phyloP scores from a whole-genome alignment of 805 yeast species.

The Saccharomyces mikatae region DNA sequence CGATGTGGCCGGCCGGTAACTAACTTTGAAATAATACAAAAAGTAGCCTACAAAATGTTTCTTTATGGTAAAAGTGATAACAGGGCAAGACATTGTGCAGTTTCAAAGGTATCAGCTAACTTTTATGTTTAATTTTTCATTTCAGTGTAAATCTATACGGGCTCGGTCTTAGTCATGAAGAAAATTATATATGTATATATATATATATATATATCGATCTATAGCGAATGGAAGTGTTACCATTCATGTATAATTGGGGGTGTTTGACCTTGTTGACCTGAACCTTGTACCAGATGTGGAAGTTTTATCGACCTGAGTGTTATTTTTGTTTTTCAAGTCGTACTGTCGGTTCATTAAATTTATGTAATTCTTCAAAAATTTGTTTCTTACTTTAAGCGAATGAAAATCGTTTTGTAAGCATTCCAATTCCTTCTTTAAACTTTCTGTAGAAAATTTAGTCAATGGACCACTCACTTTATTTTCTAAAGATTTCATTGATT shows the following conservation, averaged over 20 bases:
- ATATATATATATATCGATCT: background rate
- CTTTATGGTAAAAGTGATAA: background rate
- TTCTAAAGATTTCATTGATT: conserved; percentile 6
- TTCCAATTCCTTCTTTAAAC: conserved; percentile 7
- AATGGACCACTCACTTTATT: conserved; percentile 1
- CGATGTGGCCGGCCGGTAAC: background rate
- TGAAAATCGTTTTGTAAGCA: conserved; percentile 10
- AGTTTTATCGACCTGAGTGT: conserved; percentile 4
- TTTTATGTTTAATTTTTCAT: background rate
- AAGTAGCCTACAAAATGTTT: background rate
- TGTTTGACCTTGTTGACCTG: conserved; percentile 18
- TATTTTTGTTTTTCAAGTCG: conserved; percentile 5
- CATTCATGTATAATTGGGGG: conserved; percentile 10
- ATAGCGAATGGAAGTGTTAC: background rate
- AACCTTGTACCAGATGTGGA: conserved; percentile 8
- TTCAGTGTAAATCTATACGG: background rate
- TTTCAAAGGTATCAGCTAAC: background rate
- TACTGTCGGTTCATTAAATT: conserved; percentile 14
- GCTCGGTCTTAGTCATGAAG: background rate
- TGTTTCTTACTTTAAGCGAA: conserved; percentile 9
- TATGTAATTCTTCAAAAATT: conserved; percentile 18
- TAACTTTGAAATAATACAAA: background rate
- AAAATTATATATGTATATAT: background rate
- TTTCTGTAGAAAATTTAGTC: background rate
- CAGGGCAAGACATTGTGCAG: background rate